These are phyloP conservation scores for Psilocybe cyanescens DNA, from an alignment of 768 basidiomycete species.

Conservation along the genomic window DNA sequence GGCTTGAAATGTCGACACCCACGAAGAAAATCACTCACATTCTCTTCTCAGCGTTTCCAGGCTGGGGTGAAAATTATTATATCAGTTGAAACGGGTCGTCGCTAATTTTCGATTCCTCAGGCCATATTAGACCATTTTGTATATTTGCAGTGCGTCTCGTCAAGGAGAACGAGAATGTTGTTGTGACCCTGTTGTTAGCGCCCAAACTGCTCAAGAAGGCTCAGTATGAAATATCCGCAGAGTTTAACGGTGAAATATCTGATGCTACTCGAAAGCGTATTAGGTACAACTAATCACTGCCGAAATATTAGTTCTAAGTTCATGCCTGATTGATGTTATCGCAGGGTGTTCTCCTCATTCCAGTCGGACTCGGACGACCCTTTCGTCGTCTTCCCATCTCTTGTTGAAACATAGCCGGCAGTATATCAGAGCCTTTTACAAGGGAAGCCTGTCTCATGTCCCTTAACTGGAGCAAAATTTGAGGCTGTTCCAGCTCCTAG, in stretches of 20 bases:
- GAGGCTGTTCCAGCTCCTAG: conserved; percentile 7
- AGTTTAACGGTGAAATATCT: neutral
- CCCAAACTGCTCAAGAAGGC: conserved; percentile 4
- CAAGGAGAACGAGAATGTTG: conserved; percentile 4
- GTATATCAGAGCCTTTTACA: neutral
- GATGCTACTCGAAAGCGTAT: neutral
- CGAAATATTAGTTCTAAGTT: neutral
- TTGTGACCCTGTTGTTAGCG: neutral
- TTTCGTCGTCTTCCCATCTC: neutral
- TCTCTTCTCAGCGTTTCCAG: conserved; percentile 1
- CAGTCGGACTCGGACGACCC: neutral
- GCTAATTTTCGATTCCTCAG: neutral
- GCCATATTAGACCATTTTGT: conserved; percentile 9
- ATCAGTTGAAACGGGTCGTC: no score
- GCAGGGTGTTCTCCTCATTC: neutral
- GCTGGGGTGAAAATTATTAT: neutral
- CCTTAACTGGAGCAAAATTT: conserved; percentile 8
- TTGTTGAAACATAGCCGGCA: conserved; percentile 1
- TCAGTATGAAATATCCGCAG: neutral
- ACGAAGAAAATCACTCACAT: neutral
- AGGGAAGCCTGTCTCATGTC: conserved; percentile 1
- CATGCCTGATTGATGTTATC: neutral
- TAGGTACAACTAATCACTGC: neutral
- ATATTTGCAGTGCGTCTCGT: conserved; percentile 9
- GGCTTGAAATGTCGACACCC: neutral